Conservation (phyloP, 371 early-diverging fungal species). For the Smittium culicis region DNA sequence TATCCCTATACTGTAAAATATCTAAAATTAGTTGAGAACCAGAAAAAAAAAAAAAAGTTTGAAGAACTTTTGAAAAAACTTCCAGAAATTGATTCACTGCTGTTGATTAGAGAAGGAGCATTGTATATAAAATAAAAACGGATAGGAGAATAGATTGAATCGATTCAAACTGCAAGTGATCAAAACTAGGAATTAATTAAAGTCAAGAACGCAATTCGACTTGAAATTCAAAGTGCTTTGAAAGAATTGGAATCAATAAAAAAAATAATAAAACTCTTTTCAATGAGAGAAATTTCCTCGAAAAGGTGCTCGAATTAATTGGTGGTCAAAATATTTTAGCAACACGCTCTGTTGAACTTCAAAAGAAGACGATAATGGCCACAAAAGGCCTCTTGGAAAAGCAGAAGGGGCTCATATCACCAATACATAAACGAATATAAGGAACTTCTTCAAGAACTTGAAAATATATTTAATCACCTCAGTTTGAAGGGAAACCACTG, state of each 20-base stretch:
- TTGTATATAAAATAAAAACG: neutral
- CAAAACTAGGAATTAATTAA: neutral
- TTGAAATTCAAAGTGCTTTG: neutral
- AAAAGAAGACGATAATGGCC: neutral
- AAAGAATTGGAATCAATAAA: neutral
- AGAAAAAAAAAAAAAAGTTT: neutral
- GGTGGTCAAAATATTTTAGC: neutral
- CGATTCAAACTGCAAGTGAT: neutral
- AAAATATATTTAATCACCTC: neutral
- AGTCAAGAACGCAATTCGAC: neutral
- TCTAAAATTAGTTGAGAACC: too few species aligned
- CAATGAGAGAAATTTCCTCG: neutral
- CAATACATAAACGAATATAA: neutral
- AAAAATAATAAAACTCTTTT: too few species aligned
- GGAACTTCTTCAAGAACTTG: neutral
- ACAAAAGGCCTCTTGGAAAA: neutral
- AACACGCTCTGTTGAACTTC: neutral
- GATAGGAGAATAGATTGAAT: neutral
- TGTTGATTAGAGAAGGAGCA: neutral
- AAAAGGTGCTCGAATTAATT: neutral
- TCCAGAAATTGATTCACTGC: neutral
- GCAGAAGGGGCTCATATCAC: neutral
- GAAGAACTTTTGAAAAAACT: neutral
- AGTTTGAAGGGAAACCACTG: neutral
- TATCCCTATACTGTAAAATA: too few species aligned